Percentiles rank a stretch among this genome's conserved stretches.
These are phyloP conservation scores for Colletotrichum musicola DNA, from an alignment of 2,329 filamentous ascomycete species.

Conservation along the genomic window DNA sequence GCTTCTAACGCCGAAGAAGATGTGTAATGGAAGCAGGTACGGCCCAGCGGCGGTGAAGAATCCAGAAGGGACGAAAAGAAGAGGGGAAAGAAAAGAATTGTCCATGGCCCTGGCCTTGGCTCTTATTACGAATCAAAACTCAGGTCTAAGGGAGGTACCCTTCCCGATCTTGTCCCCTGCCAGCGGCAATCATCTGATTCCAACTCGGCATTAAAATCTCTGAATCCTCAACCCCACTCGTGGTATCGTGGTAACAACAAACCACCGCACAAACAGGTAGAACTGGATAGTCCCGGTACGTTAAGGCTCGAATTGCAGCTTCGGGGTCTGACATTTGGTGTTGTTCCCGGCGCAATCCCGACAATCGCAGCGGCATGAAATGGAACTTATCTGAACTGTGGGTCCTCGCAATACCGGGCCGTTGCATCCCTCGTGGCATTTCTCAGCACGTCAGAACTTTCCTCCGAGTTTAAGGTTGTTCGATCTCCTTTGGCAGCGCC, in stretches of 20 bases:
- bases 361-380: not conserved
- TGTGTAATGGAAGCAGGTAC: too few relatives aligned
- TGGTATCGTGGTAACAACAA: too few relatives aligned
- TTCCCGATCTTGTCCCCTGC: too few relatives aligned
- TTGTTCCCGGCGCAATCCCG: slow-evolving; percentile 27
- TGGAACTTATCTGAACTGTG: not conserved
- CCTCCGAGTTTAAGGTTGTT: slow-evolving; percentile 26
- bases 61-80: not conserved
- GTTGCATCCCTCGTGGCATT: slow-evolving; percentile 33
- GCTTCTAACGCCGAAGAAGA: slow-evolving; percentile 16
- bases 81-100: too few relatives aligned
- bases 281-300: too few relatives aligned
- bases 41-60: not conserved
- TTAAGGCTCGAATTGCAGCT: not conserved
- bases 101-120: too few relatives aligned
- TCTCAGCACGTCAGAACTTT: slow-evolving; percentile 34
- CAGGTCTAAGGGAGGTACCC: too few relatives aligned
- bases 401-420: slow-evolving; percentile 7
- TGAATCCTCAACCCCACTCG: too few relatives aligned
- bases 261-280: too few relatives aligned
- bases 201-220: too few relatives aligned
- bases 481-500: not conserved
- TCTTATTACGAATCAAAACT: too few relatives aligned
- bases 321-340: not conserved
- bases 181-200: too few relatives aligned